These are phyloP conservation scores for Aureobasidium mangrovei DNA, from an alignment of 2,329 filamentous ascomycete species.

Conservation along the genomic window DNA sequence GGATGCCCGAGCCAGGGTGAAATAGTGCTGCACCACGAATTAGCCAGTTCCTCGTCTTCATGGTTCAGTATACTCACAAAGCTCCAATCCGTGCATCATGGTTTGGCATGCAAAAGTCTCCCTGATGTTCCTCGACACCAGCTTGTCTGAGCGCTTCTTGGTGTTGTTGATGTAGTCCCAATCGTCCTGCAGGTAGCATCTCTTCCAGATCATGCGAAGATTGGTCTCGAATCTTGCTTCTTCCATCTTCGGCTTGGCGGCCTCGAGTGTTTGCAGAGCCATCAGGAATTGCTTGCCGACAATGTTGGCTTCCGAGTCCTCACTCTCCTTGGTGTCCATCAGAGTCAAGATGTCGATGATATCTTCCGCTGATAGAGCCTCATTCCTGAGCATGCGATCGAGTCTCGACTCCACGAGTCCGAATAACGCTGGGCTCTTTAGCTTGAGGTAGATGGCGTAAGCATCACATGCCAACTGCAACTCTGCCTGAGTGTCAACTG, in stretches of 20 bases:
- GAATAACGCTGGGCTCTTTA: conserved; percentile 55
- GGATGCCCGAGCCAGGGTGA: conserved; percentile 18
- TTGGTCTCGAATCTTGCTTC: conserved; percentile 47
- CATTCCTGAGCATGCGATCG: conserved; percentile 59
- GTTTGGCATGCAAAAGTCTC: conserved; percentile 41
- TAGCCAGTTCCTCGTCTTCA: conserved; percentile 15
- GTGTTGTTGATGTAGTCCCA: conserved; percentile 76
- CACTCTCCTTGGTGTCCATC: conserved; percentile 48
- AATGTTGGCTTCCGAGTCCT: conserved; percentile 40
- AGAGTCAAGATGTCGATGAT: conserved; percentile 73
- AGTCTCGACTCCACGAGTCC: conserved; percentile 65
- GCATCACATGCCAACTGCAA: conserved; percentile 52
- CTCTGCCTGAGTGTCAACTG: conserved; percentile 72
- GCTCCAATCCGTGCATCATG: conserved; percentile 43
- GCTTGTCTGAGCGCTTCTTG: conserved; percentile 60
- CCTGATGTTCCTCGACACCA: conserved; percentile 52
- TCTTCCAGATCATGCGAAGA: conserved; percentile 71
- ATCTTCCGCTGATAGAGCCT: conserved; percentile 51
- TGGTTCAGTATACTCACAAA: conserved; percentile 43
- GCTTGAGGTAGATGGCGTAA: conserved; percentile 13
- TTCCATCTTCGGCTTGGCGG: conserved; percentile 46
- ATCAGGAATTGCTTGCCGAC: conserved; percentile 60
- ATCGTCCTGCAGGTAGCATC: conserved; percentile 73
- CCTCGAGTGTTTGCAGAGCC: conserved; percentile 52
- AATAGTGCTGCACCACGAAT: conserved; percentile 12